Percentiles rank a stretch among this genome's conserved stretches.
Evolutionary conservation across 306 rosid genomes (phyloP).

Genomic region (Cyamopsis tetragonoloba): DNA sequence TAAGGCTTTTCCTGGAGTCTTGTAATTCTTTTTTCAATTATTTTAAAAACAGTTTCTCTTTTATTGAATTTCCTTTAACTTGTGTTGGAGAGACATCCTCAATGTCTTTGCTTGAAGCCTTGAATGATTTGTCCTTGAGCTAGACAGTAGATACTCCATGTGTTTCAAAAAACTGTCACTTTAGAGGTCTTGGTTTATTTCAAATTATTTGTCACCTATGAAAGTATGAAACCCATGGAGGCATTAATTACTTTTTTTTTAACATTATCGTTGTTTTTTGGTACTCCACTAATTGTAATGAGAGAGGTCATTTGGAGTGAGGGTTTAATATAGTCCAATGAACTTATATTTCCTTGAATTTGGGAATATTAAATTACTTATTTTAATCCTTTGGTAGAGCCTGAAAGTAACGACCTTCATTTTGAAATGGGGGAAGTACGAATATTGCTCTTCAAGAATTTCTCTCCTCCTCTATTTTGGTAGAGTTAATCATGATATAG

Average conservation of each 20-base stretch:
- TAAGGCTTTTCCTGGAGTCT: not conserved
- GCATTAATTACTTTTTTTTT: not conserved
- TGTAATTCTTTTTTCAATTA: not conserved
- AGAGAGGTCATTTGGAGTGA: not conserved
- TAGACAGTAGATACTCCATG: not conserved
- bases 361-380: not conserved
- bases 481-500: constrained; percentile 1
- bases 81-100: not conserved
- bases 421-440: not conserved
- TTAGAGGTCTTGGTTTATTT: not conserved
- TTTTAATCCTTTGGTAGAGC: not conserved
- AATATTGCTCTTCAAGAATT: not conserved
- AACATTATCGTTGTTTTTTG: not conserved
- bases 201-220: not conserved
- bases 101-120: not conserved
- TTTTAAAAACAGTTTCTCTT: not conserved
- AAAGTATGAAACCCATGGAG: not conserved
- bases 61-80: not conserved
- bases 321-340: not conserved
- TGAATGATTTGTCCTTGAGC: not conserved
- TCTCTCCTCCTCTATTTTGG: not conserved
- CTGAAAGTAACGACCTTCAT: not conserved
- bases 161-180: not conserved
- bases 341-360: not conserved
- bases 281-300: not conserved